Evolutionary conservation across 176 grass and related monocot genomes (phyloP).

Genomic region (Phoenix roebelenii): DNA sequence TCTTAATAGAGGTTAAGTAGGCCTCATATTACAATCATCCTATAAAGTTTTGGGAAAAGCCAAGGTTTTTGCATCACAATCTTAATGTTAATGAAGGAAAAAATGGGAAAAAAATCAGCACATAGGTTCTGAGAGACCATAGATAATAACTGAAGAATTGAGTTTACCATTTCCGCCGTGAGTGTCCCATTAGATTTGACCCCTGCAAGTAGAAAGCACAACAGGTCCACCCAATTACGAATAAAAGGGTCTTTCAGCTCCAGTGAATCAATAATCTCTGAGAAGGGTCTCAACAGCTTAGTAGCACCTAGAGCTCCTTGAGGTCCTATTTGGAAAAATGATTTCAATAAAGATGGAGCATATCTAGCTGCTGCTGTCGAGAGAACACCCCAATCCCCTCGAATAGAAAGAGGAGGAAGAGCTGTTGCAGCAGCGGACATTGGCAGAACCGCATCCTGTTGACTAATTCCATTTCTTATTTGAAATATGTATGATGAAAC

Average conservation of each 20-base stretch:
- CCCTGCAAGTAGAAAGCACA: slow-evolving; percentile 93
- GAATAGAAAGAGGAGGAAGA: slow-evolving; percentile 89
- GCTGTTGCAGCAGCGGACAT: slow-evolving; percentile 87
- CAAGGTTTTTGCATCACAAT: too few species aligned
- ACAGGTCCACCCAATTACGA: slow-evolving; percentile 82
- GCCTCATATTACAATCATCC: too few species aligned
- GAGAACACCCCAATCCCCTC: slow-evolving; percentile 69
- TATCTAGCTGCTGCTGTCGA: slow-evolving; percentile 73
- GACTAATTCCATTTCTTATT: slow-evolving; percentile 16
- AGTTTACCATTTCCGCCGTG: slow-evolving; percentile 88
- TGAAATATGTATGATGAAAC: slow-evolving; percentile 9
- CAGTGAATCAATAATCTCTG: slow-evolving; percentile 73
- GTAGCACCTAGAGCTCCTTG: slow-evolving; percentile 69
- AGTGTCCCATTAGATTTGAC: slow-evolving; percentile 86
- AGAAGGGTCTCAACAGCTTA: slow-evolving; percentile 82
- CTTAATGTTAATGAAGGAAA: too few species aligned
- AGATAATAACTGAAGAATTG: slow-evolving; percentile 19
- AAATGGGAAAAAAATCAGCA: slow-evolving; percentile 8
- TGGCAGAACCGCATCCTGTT: slow-evolving; percentile 77
- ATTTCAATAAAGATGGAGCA: slow-evolving; percentile 75
- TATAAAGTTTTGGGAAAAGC: too few species aligned
- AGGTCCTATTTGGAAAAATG: slow-evolving; percentile 90
- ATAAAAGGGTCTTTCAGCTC: slow-evolving; percentile 73
- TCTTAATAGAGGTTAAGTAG: too few species aligned
- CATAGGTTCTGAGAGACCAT: not conserved